Percentiles rank a stretch among this genome's conserved stretches.
Evolutionary conservation across 306 rosid genomes (phyloP).

Genomic region (Cucurbita maxima): DNA sequence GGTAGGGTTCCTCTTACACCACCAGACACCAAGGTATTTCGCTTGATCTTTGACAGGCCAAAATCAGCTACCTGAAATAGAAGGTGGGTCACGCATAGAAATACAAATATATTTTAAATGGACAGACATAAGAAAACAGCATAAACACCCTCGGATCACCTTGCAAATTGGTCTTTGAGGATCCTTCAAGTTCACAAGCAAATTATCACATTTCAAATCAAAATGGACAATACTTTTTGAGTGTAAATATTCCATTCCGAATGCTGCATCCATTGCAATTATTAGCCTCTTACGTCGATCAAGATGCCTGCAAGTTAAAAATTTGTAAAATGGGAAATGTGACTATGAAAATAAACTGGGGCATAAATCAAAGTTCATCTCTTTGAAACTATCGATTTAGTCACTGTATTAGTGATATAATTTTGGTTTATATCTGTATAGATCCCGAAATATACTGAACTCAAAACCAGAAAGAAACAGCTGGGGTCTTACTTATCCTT

Average conservation of each 20-base stretch:
- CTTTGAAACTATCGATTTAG: neutral
- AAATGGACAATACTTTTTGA: conserved; percentile 76
- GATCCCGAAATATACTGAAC: neutral
- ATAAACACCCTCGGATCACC: conserved; percentile 19
- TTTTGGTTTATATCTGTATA: neutral
- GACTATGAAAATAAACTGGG: neutral
- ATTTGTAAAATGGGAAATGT: conserved; percentile 6
- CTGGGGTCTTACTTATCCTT: conserved; percentile 56
- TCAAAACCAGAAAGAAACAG: conserved; percentile 7
- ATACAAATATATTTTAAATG: neutral
- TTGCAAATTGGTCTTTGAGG: conserved; percentile 76
- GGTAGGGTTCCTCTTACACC: conserved; percentile 88
- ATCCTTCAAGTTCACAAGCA: conserved; percentile 82
- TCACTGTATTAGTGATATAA: neutral
- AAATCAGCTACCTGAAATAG: conserved; percentile 68
- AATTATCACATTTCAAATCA: conserved; percentile 85
- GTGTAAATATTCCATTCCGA: conserved; percentile 92
- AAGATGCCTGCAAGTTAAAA: conserved; percentile 44
- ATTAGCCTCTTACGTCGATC: conserved; percentile 78
- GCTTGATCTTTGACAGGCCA: conserved; percentile 76
- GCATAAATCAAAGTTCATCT: neutral
- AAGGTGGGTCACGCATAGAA: neutral
- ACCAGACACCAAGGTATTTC: conserved; percentile 77
- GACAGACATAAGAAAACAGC: neutral
- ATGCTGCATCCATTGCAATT: conserved; percentile 91